A percentile compares a stretch with the other conserved stretches of the same genome.
Evolutionary conservation across 2,329 filamentous ascomycete species (phyloP).

Genomic region (Aspergillus costaricaensis): DNA sequence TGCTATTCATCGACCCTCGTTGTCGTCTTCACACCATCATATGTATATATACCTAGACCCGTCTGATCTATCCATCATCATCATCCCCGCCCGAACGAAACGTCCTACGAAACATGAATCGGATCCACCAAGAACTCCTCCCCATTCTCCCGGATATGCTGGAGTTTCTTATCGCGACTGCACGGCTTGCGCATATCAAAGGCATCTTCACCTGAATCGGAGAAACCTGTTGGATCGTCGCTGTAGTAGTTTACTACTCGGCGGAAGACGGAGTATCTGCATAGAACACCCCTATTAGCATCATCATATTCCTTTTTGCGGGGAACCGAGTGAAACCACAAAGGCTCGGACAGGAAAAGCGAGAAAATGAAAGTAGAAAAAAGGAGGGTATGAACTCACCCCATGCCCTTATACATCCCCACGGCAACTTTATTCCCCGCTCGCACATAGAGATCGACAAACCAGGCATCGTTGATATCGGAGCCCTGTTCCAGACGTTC

Average conservation of each 20-base stretch:
- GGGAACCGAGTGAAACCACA: no score
- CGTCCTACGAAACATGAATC: constrained; percentile 69
- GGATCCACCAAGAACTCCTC: constrained; percentile 76
- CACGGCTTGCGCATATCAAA: constrained; percentile 96
- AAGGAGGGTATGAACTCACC: constrained; percentile 52
- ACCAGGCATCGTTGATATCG: constrained; percentile 84
- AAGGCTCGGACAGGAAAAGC: background rate
- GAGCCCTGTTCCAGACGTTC: constrained; percentile 79
- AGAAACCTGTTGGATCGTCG: constrained; percentile 70
- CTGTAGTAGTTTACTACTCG: constrained; percentile 91
- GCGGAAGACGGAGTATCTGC: constrained; percentile 76
- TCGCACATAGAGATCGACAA: constrained; percentile 92
- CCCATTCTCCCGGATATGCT: constrained; percentile 79
- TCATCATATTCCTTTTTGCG: no score
- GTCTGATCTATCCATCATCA: background rate
- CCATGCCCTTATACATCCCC: constrained; percentile 83
- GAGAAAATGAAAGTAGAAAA: background rate
- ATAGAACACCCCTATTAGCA: background rate
- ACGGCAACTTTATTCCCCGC: constrained; percentile 87
- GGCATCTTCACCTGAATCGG: constrained; percentile 71
- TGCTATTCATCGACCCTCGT: background rate
- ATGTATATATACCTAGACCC: background rate
- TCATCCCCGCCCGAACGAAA: background rate
- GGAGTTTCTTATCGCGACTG: constrained; percentile 72
- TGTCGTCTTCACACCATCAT: background rate